Evolutionary conservation across 257 asterid species (phyloP).

Genomic region (Ilex aquifolium): DNA sequence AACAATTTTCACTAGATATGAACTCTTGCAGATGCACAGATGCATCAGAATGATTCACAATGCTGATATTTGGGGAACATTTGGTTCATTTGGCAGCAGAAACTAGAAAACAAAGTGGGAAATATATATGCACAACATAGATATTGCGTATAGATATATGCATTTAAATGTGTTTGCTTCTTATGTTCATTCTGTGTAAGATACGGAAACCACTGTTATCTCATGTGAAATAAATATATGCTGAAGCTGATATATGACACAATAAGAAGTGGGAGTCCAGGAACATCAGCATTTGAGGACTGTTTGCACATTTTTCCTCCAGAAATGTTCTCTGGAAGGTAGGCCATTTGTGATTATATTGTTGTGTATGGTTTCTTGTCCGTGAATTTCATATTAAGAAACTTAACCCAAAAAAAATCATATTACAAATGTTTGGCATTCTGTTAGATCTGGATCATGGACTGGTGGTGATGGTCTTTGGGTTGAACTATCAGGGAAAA

Average conservation of each 20-base stretch:
- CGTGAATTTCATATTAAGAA: neutral
- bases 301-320: conserved; percentile 86
- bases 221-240: conserved; percentile 12
- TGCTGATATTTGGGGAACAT: too few relatives aligned
- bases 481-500: conserved; percentile 99
- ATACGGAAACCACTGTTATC: conserved; percentile 15
- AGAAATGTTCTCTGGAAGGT: conserved; percentile 92
- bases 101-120: too few relatives aligned
- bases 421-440: neutral
- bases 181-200: conserved; percentile 10
- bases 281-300: conserved; percentile 80
- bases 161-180: neutral
- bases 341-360: conserved; percentile 1
- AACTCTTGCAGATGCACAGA: too few relatives aligned
- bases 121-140: too few relatives aligned
- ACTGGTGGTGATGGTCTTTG: conserved; percentile 94
- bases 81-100: too few relatives aligned
- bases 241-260: conserved; percentile 91
- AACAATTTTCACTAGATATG: too few relatives aligned
- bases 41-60: too few relatives aligned
- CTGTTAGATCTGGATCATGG: conserved; percentile 88
- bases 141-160: too few relatives aligned
- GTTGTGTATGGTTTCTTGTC: neutral
- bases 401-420: too few relatives aligned
- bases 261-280: conserved; percentile 79